Evolutionary conservation across 2,329 filamentous ascomycete genomes (phyloP), one percentile per base, ranked within the genome.

Genomic region (Ophioceras dolichostomum): DNA sequence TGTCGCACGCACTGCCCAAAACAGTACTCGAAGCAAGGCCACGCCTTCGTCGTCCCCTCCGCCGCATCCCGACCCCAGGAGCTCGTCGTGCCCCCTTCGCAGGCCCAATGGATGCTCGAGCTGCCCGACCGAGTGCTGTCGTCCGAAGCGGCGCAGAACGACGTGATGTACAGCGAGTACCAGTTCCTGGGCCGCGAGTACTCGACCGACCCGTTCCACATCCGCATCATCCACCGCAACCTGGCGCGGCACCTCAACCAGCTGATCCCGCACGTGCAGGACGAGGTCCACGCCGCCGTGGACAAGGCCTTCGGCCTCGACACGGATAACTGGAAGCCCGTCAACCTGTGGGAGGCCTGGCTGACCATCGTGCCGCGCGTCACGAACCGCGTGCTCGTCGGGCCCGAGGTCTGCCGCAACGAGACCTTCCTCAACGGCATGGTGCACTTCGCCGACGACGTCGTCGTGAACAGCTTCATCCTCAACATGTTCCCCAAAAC

Each of bases 371-470:
- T 66, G 24, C 60, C 64, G 10, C 51, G 49, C 4, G 53, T 66
- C 4, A 67, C 64, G 1, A 67, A 64, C 46, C 54, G 57, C 13
- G 44, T 68, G 37, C 50, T 68, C 5, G 57, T 65, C 8, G 64
- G 65, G 12, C 41, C 46, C 1, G 49, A 47, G 7, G 36, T 56
- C 31, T 60, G 56, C 46, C 61, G 61, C 20, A 59, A 73, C 41
- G 45, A 57, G 18, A 50, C 54, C 5, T 70, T 69, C 39, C 51
- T 74, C 30, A 47, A 59, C n/a, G 54, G 58, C 37, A 67, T 68
- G 46, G 53, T 67, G 7, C 51, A 52, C 19, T 76, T 74, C 41
- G 66, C 69, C 22, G 60, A 67, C 40, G 61, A 62, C 35, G 61
- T 73, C 3, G 47, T 72, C 2, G 47, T 64, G 32, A 63, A 64